Conservation (phyloP, 305 asterid genomes). For the Solanum aculeatissimum region DNA sequence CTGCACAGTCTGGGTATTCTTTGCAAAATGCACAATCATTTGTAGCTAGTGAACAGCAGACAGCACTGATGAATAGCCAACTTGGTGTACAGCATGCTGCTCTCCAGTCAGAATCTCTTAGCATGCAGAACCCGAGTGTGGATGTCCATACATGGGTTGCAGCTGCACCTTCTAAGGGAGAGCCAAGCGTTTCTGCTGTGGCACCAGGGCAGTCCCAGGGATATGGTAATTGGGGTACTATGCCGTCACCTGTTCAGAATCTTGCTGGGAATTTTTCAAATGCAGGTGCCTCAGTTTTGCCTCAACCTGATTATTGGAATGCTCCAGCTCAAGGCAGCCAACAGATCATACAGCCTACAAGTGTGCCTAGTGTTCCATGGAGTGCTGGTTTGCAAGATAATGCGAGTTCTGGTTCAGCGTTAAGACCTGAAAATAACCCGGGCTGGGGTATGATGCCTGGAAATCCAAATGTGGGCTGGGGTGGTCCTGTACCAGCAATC, state of each 20-base stretch:
- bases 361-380: slow-evolving; percentile 47
- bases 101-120: slow-evolving; percentile 21
- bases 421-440: slow-evolving; percentile 37
- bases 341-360: slow-evolving; percentile 42
- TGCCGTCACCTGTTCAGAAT: slow-evolving; percentile 33
- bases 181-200: slow-evolving; percentile 16
- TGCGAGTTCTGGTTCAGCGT: slow-evolving; percentile 19
- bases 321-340: slow-evolving; percentile 43
- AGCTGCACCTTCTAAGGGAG: slow-evolving; percentile 17
- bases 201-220: slow-evolving; percentile 43
- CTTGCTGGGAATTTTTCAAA: slow-evolving; percentile 40
- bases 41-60: slow-evolving; percentile 26
- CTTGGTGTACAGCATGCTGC: slow-evolving; percentile 10
- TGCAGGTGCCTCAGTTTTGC: slow-evolving; percentile 27
- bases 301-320: slow-evolving; percentile 60
- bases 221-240: slow-evolving; percentile 38
- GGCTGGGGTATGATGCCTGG: slow-evolving; percentile 55
- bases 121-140: slow-evolving; percentile 32
- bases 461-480: slow-evolving; percentile 29
- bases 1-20: slow-evolving; percentile 20
- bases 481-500: slow-evolving; percentile 12
- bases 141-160: slow-evolving; percentile 35
- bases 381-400: slow-evolving; percentile 29
- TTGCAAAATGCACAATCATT: slow-evolving; percentile 18
- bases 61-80: slow-evolving; percentile 30